Evolutionary conservation across 129 eudicot genomes (phyloP), one percentile per base, ranked within the genome.

Genomic region (Saposhnikovia divaricata): DNA sequence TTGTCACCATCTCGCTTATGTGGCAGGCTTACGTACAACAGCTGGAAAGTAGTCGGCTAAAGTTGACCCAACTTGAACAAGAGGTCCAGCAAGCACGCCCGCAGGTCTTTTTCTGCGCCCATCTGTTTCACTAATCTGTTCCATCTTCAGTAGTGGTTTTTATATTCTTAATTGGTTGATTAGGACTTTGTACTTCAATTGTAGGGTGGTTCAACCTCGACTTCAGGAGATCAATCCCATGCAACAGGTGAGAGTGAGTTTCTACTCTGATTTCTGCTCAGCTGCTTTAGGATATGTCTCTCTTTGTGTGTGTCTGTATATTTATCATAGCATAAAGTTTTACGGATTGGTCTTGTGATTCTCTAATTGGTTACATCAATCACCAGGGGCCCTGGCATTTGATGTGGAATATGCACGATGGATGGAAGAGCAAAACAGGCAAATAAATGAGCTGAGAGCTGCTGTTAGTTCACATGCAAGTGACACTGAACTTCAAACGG

Each of bases 51-150:
- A 95, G 98, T 83, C 91, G 97, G 28, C 46, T 95, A 83, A 95
- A 95, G 89, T 91, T 95, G 77, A 89, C 92, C 25, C 98, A 95
- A 82, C 91, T 95, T 38, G 98, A 95, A 88, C 97, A 95, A 81
- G 98, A 95, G 86, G 88, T 95, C 75, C 98, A 95, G 53, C 93
- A 92, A 76, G 93, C 98, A 78, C 94, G 96, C n/a, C 93, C 92
- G 77, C 96, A 95, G 97, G 97, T 92, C 47, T 80, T 63, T 50
- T 72, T 23, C 66, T 57, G 0, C 1, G 28, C 11, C 66, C 9
- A 57, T 55, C 11, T 9, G 66, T 21, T 28, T 25, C 10, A 57
- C 66, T 57, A 53, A 19, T 53, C 21, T 57, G 1, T 57, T 0
- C 66, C 28, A 23, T 57, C 66, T 23, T 57, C 13, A 57, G 66